Evolutionary conservation across 306 rosid species (phyloP).

Genomic region (Trifolium subterraneum): DNA sequence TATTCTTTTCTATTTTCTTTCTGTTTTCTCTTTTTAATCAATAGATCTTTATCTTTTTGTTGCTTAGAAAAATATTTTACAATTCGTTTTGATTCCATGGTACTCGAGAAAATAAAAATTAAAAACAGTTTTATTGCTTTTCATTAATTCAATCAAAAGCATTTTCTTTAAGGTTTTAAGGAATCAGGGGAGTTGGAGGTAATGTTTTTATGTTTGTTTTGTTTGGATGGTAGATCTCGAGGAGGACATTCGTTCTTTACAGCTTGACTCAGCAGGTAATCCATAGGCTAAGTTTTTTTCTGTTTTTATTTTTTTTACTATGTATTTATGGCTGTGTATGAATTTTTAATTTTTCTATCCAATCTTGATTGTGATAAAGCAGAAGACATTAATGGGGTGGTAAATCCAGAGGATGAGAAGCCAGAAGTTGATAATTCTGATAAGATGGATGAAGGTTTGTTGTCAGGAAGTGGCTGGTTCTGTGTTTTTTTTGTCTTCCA

Average conservation of each 20-base stretch:
- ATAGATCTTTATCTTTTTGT: neutral
- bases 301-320: constrained; percentile 16
- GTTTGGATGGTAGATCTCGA: constrained; percentile 71
- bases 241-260: constrained; percentile 85
- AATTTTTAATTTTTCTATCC: constrained; percentile 36
- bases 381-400: constrained; percentile 71
- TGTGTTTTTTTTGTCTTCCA: neutral
- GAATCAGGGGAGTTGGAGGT: constrained; percentile 18
- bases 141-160: constrained; percentile 5
- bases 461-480: constrained; percentile 39
- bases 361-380: constrained; percentile 42
- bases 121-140: neutral
- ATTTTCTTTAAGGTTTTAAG: constrained; percentile 36
- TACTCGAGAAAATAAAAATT: neutral
- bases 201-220: constrained; percentile 42
- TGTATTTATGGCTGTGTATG: neutral
- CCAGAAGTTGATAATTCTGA: constrained; percentile 58
- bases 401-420: constrained; percentile 61
- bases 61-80: neutral
- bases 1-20: too few species aligned
- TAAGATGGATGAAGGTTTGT: constrained; percentile 85
- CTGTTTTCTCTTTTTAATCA: too few species aligned
- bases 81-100: neutral
- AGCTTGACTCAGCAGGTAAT: constrained; percentile 91
- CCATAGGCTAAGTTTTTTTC: constrained; percentile 28